phyloP scores from a whole-genome alignment of 768 basidiomycete genomes.

The Psilocybe cubensis region DNA sequence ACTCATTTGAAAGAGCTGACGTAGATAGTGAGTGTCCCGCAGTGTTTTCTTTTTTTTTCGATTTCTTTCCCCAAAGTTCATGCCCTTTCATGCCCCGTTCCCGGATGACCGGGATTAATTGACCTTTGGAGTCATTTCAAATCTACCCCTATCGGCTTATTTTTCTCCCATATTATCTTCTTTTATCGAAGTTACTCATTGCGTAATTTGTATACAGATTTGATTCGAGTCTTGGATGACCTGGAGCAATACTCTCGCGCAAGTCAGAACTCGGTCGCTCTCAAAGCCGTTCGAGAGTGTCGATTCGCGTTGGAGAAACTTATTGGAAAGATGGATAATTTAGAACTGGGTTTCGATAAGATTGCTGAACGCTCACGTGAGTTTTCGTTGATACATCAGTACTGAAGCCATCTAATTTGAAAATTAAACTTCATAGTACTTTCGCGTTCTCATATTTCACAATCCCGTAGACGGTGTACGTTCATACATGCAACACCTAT shows the following conservation, averaged over 20 bases:
- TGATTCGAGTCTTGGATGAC: constrained; percentile 66
- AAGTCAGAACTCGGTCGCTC: constrained; percentile 46
- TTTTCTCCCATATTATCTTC: no score
- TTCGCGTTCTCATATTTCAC: constrained; percentile 71
- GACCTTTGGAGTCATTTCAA: neutral
- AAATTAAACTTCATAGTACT: constrained; percentile 53
- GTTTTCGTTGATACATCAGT: constrained; percentile 32
- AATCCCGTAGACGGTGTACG: constrained; percentile 75
- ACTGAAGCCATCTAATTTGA: neutral
- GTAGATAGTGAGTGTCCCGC: constrained; percentile 74
- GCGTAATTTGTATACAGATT: constrained; percentile 39
- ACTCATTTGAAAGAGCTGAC: constrained; percentile 72
- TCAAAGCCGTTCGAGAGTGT: constrained; percentile 64
- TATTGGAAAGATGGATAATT: constrained; percentile 74
- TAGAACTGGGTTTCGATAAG: constrained; percentile 82
- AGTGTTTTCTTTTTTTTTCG: neutral
- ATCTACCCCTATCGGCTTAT: neutral
- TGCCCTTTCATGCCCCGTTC: neutral
- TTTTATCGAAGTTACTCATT: neutral
- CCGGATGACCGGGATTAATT: neutral
- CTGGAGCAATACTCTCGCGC: constrained; percentile 59
- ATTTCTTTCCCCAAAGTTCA: neutral
- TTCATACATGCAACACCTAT: constrained; percentile 17
- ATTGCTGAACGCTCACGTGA: constrained; percentile 84
- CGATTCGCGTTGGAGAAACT: constrained; percentile 68